Conservation (phyloP, 768 basidiomycete genomes). For the Tulasnella sp. region DNA sequence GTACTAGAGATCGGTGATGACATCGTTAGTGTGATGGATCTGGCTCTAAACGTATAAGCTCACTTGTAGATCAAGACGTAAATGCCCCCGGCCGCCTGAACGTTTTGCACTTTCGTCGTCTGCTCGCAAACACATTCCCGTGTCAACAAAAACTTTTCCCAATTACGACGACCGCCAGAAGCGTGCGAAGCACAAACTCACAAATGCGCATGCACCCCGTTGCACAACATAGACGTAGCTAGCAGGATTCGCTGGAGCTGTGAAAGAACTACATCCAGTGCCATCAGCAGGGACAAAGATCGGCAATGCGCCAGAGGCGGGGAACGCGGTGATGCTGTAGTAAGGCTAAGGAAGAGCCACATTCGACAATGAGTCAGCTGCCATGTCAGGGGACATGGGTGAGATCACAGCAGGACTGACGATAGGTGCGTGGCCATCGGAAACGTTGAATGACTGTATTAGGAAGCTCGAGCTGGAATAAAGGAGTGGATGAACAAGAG, state of each 20-base stretch:
- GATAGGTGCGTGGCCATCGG: constrained; percentile 25
- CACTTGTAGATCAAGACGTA: constrained; percentile 12
- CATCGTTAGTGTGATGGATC: too few relatives aligned
- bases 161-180: too few relatives aligned
- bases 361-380: too few relatives aligned
- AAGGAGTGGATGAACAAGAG: too few relatives aligned
- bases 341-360: constrained; percentile 20
- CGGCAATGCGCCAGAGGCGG: constrained; percentile 22
- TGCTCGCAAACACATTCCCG: too few relatives aligned
- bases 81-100: constrained; percentile 15
- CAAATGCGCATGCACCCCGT: constrained; percentile 27
- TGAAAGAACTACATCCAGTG: constrained; percentile 26
- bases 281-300: constrained; percentile 27
- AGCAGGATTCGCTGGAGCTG: constrained; percentile 23
- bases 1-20: background rate
- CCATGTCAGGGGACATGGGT: too few relatives aligned
- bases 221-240: constrained; percentile 27
- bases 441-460: background rate
- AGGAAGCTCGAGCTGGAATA: background rate
- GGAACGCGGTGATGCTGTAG: constrained; percentile 24
- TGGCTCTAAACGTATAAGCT: too few relatives aligned
- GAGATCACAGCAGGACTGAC: background rate
- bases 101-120: constrained; percentile 22
- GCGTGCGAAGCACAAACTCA: background rate
- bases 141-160: too few relatives aligned